These are phyloP conservation scores for Penicillium pancosmium DNA, from an alignment of 495 filamentous ascomycete genomes.

Conservation along the genomic window DNA sequence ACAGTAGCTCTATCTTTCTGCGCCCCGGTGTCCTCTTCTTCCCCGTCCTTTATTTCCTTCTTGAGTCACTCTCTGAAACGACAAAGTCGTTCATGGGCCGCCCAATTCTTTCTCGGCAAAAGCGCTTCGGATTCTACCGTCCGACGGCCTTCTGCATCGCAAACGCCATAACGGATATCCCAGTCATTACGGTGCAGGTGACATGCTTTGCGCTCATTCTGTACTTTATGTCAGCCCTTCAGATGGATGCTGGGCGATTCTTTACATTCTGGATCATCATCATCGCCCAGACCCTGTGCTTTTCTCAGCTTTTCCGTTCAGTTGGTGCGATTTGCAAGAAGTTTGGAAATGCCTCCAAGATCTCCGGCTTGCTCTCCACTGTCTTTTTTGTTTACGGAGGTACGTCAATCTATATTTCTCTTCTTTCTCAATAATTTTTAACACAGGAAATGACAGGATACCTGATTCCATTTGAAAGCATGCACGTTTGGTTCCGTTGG, in stretches of 20 bases:
- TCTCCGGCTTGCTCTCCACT: conserved; percentile 74
- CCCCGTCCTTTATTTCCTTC: conserved; percentile 41
- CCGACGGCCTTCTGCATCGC: conserved; percentile 81
- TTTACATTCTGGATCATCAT: conserved; percentile 78
- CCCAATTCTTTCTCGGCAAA: conserved; percentile 47
- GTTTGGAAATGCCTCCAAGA: conserved; percentile 84
- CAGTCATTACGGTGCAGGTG: conserved; percentile 68
- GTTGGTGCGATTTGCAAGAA: conserved; percentile 77
- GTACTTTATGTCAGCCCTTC: conserved; percentile 76
- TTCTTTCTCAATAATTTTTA: conserved; percentile 63
- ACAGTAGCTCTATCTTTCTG: conserved; percentile 44
- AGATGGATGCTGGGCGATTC: conserved; percentile 70
- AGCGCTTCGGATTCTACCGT: conserved; percentile 70
- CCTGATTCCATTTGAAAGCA: conserved; percentile 71
- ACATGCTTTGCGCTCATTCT: conserved; percentile 73
- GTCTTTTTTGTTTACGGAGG: conserved; percentile 80
- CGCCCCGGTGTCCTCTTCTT: conserved; percentile 45
- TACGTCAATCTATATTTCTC: conserved; percentile 38
- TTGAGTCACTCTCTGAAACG: conserved; percentile 42
- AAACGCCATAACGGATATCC: conserved; percentile 75
- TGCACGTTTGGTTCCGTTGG: conserved; percentile 88
- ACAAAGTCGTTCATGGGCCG: conserved; percentile 45
- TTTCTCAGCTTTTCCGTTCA: conserved; percentile 76
- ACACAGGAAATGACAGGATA: conserved; percentile 64
- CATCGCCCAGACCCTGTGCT: conserved; percentile 67